A percentile compares a stretch with the other conserved stretches of the same genome.
Conservation (phyloP, 371 early-diverging fungal genomes). For the Coemansia sp. region DNA sequence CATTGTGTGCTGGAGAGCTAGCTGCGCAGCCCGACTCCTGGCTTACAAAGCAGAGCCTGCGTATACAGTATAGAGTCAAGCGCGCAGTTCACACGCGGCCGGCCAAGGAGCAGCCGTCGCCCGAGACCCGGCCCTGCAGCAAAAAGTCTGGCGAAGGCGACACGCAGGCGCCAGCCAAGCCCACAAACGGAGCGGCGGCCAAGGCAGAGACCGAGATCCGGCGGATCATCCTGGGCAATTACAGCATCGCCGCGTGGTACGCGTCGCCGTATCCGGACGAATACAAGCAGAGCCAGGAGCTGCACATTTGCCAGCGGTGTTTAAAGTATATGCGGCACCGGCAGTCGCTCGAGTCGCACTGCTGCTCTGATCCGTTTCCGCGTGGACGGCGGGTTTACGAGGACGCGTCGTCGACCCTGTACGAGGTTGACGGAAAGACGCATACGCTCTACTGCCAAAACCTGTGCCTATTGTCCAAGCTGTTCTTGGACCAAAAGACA, state of each 20-base stretch:
- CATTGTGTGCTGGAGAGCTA: not conserved
- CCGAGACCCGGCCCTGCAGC: not conserved
- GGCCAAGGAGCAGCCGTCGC: not conserved
- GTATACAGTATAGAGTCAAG: slow-evolving; percentile 1
- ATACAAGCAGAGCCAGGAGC: slow-evolving; percentile 61
- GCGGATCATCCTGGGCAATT: slow-evolving; percentile 63
- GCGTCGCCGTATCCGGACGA: slow-evolving; percentile 93
- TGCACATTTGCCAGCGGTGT: slow-evolving; percentile 91
- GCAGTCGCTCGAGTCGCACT: slow-evolving; percentile 50
- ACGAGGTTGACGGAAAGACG: slow-evolving; percentile 89
- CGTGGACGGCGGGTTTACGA: slow-evolving; percentile 91
- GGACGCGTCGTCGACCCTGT: slow-evolving; percentile 72
- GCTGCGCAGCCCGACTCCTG: too few species aligned
- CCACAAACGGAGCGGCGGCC: not conserved
- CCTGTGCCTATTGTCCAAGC: slow-evolving; percentile 49
- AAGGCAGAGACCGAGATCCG: slow-evolving; percentile 15
- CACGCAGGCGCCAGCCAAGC: not conserved
- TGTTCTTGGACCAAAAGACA: slow-evolving; percentile 52
- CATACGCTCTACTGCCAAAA: slow-evolving; percentile 60
- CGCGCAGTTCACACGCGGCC: not conserved
- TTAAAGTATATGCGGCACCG: slow-evolving; percentile 63
- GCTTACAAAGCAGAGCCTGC: too few species aligned
- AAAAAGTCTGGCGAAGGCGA: not conserved
- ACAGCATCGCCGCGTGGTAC: slow-evolving; percentile 87
- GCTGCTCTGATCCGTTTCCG: slow-evolving; percentile 64